These are phyloP conservation scores for Zymoseptoria ardabiliae DNA, from an alignment of 2,329 filamentous ascomycete species.

Conservation along the genomic window DNA sequence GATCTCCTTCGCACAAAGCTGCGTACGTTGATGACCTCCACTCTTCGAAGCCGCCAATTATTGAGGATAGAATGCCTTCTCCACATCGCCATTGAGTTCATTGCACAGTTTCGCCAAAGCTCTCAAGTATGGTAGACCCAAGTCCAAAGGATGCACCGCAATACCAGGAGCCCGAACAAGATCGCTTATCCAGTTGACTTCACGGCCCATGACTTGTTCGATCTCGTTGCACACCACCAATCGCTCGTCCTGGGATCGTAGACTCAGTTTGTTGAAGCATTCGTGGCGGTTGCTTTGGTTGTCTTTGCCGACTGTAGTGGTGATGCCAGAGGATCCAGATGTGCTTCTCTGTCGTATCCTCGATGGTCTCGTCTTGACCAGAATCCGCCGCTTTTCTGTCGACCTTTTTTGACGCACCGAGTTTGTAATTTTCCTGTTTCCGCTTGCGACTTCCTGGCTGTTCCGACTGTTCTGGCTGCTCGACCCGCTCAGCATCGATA, in stretches of 20 bases:
- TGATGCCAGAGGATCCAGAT: background rate
- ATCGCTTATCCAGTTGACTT: background rate
- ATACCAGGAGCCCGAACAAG: background rate
- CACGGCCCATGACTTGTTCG: background rate
- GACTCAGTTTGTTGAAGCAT: background rate
- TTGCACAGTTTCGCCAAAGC: background rate
- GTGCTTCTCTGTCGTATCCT: no score
- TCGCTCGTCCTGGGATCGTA: background rate
- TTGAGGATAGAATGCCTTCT: background rate
- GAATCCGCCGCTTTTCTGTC: no score
- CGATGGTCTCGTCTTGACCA: no score
- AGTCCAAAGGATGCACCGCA: background rate
- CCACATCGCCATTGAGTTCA: background rate
- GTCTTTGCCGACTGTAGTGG: background rate
- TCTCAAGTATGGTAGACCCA: background rate
- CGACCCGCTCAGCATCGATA: no score
- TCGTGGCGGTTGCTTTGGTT: background rate
- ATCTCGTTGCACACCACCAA: background rate
- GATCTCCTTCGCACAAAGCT: no score
- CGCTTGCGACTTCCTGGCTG: no score
- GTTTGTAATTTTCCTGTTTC: no score
- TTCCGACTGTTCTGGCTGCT: no score
- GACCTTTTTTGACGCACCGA: no score
- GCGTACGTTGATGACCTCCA: no score
- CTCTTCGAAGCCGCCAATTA: background rate